Conservation (phyloP, 2,329 filamentous ascomycete species). For the Ophidiomyces ophidiicola region DNA sequence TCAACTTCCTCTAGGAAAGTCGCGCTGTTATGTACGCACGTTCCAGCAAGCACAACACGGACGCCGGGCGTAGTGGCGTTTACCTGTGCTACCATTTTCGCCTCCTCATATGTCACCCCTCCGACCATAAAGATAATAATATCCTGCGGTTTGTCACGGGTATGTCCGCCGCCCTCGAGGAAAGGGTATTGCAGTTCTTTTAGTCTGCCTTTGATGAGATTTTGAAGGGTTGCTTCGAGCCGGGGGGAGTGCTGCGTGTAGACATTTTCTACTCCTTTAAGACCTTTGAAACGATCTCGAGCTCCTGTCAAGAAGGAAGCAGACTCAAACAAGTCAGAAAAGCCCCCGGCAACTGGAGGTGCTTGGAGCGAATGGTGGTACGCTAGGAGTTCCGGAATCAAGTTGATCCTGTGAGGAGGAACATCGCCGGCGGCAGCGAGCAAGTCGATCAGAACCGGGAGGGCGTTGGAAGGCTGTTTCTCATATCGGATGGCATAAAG, state of each 20-base stretch:
- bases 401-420: conserved; percentile 58
- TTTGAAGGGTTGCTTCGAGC: conserved; percentile 76
- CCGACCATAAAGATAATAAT: conserved; percentile 91
- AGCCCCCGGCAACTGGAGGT: conserved; percentile 60
- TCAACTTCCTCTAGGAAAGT: conserved; percentile 87
- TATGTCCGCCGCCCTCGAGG: conserved; percentile 73
- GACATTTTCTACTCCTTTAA: conserved; percentile 96
- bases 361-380: conserved; percentile 83
- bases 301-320: conserved; percentile 84
- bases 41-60: conserved; percentile 78
- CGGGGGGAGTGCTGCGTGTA: conserved; percentile 94
- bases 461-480: conserved; percentile 69
- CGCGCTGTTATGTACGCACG: conserved; percentile 72
- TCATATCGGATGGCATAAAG: conserved; percentile 92
- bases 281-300: conserved; percentile 75
- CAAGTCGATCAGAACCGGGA: conserved; percentile 76
- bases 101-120: conserved; percentile 90
- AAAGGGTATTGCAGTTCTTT: conserved; percentile 86
- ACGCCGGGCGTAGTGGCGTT: conserved; percentile 85
- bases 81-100: conserved; percentile 87
- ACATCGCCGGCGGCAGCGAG: conserved; percentile 75
- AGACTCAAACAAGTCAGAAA: conserved; percentile 85
- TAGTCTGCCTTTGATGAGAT: conserved; percentile 80
- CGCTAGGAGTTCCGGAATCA: conserved; percentile 67
- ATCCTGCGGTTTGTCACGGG: conserved; percentile 90